Conservation (phyloP, 768 basidiomycete species). For the Porpolomopsis calyptriformis region DNA sequence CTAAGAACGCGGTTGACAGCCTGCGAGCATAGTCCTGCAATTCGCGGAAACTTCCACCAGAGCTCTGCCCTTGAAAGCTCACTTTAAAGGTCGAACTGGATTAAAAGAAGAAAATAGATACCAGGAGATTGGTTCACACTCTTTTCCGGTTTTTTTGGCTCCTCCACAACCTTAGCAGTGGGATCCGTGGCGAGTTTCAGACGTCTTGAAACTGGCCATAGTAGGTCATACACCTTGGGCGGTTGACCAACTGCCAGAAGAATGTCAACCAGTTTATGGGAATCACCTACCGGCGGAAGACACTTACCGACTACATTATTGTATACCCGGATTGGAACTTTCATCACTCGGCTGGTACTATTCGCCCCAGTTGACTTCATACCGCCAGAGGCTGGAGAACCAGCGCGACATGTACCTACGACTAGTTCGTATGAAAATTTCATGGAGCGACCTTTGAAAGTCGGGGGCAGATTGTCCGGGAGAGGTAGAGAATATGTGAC, state of each 20-base stretch:
- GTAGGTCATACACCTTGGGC: slow-evolving; percentile 64
- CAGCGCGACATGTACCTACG: slow-evolving; percentile 76
- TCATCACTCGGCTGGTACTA: slow-evolving; percentile 69
- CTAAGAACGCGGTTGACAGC: slow-evolving; percentile 38
- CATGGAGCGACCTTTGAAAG: slow-evolving; percentile 75
- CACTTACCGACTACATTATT: slow-evolving; percentile 70
- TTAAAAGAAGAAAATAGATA: background rate
- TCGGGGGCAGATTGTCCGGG: slow-evolving; percentile 78
- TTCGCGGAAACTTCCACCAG: slow-evolving; percentile 29
- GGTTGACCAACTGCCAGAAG: slow-evolving; percentile 37
- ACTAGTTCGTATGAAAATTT: slow-evolving; percentile 83
- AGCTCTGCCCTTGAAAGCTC: slow-evolving; percentile 2
- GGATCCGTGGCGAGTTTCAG: slow-evolving; percentile 25
- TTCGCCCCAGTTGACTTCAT: slow-evolving; percentile 28
- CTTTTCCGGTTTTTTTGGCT: slow-evolving; percentile 7
- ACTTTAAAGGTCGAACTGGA: slow-evolving; percentile 7
- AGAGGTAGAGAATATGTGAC: slow-evolving; percentile 72
- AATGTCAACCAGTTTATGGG: slow-evolving; percentile 4
- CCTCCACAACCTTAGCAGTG: slow-evolving; percentile 31
- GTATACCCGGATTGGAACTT: slow-evolving; percentile 85
- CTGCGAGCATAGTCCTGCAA: slow-evolving; percentile 43
- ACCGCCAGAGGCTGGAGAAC: slow-evolving; percentile 22
- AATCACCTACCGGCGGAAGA: background rate
- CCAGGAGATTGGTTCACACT: slow-evolving; percentile 8
- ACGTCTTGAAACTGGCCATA: slow-evolving; percentile 59